Percentiles rank a stretch among this genome's conserved stretches.
These are phyloP conservation scores for Leucogyrophana mollusca DNA, from an alignment of 768 basidiomycete species.

Conservation along the genomic window DNA sequence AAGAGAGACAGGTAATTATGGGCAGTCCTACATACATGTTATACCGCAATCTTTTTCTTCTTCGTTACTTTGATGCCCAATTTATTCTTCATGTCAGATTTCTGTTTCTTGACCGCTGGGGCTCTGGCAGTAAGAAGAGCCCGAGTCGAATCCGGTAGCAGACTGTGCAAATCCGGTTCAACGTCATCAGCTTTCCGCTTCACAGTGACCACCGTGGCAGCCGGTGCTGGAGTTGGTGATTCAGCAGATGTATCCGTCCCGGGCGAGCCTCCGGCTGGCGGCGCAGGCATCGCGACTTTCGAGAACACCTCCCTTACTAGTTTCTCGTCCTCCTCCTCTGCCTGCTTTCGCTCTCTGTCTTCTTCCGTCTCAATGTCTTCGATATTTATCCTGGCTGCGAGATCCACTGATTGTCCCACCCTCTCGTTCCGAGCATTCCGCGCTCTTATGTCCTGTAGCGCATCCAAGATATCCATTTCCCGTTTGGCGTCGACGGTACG, in stretches of 20 bases:
- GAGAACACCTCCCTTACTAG: conserved; percentile 87
- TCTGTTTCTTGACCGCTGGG: conserved; percentile 57
- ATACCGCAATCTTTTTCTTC: conserved; percentile 35
- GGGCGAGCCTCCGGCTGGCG: conserved; percentile 18
- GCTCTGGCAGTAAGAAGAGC: conserved; percentile 55
- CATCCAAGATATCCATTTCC: conserved; percentile 98
- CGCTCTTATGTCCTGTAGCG: conserved; percentile 87
- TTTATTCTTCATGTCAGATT: conserved; percentile 55
- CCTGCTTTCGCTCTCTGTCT: conserved; percentile 61
- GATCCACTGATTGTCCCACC: conserved; percentile 70
- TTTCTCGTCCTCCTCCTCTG: conserved; percentile 92
- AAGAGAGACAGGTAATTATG: conserved; percentile 7
- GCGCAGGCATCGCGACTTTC: conserved; percentile 51
- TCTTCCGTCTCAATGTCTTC: conserved; percentile 80
- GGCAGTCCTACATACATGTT: conserved; percentile 8
- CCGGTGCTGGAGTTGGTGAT: conserved; percentile 15
- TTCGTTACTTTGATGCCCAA: conserved; percentile 78
- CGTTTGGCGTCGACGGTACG: conserved; percentile 89
- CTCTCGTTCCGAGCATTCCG: conserved; percentile 88
- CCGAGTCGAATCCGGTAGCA: conserved; percentile 65
- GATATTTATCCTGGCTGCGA: conserved; percentile 57
- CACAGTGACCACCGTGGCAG: conserved; percentile 54
- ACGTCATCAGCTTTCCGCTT: conserved; percentile 84
- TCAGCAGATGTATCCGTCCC: conserved; percentile 19
- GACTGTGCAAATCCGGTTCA: conserved; percentile 68